phyloP scores from a whole-genome alignment of 352 stramenopile species.

The Thalassiosira mediterranea region DNA sequence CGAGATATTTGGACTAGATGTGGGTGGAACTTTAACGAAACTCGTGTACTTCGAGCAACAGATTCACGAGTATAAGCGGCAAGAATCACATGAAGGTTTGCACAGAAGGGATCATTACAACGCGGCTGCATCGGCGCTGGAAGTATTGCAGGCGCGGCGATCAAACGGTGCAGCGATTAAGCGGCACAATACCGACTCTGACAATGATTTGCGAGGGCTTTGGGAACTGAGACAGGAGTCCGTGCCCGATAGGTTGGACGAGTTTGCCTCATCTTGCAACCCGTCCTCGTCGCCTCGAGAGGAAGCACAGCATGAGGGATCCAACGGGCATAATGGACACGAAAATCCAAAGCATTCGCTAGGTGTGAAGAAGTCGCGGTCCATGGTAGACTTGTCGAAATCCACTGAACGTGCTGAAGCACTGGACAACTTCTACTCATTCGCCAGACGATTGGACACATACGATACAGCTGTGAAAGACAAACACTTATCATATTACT shows the following conservation, averaged over 20 bases:
- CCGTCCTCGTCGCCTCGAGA: constrained; percentile 3
- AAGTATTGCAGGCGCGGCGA: constrained; percentile 61
- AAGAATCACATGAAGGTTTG: constrained; percentile 14
- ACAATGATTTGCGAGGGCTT: constrained; percentile 57
- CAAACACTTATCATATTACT: constrained; percentile 74
- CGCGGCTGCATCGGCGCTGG: constrained; percentile 55
- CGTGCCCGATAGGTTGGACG: constrained; percentile 60
- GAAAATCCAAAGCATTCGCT: not conserved
- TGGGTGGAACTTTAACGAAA: constrained; percentile 91
- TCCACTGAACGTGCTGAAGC: constrained; percentile 58
- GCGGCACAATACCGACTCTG: constrained; percentile 31
- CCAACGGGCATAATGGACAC: constrained; percentile 13
- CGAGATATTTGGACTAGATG: constrained; percentile 90
- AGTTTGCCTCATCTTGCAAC: constrained; percentile 57
- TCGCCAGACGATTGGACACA: constrained; percentile 64
- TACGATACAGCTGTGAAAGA: constrained; percentile 68
- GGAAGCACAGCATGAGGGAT: constrained; percentile 4
- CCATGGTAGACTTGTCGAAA: constrained; percentile 60
- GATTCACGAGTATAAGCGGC: constrained; percentile 49
- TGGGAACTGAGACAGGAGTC: constrained; percentile 59
- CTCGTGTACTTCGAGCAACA: constrained; percentile 92
- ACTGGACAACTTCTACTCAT: constrained; percentile 78
- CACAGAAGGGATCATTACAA: constrained; percentile 55
- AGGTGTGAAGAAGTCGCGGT: constrained; percentile 46
- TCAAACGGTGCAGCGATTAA: too few species aligned